Evolutionary conservation across 768 basidiomycete species (phyloP).

Genomic region (Podaxis carcinomalis): DNA sequence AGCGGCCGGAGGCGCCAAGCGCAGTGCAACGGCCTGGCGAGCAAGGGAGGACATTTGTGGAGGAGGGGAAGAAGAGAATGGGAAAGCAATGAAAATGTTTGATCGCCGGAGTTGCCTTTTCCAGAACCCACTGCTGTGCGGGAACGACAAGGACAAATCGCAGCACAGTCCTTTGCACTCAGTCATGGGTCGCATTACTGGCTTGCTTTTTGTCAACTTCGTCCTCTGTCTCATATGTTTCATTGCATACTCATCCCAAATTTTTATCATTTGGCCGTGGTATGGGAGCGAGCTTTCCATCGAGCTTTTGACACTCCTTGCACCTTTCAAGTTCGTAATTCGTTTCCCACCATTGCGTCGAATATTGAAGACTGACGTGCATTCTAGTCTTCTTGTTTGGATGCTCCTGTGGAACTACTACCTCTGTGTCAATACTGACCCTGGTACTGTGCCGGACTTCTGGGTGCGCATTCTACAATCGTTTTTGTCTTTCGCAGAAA

Average conservation of each 20-base stretch:
- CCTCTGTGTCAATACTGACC: conserved; percentile 77
- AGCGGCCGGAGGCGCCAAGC: background rate
- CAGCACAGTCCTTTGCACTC: background rate
- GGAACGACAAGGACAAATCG: background rate
- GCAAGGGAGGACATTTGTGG: background rate
- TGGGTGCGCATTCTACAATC: conserved; percentile 56
- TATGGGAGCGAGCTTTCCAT: conserved; percentile 73
- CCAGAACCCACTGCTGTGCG: background rate
- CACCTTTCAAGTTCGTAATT: conserved; percentile 83
- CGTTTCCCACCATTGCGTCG: too few species aligned
- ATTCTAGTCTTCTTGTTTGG: conserved; percentile 61
- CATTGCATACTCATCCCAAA: conserved; percentile 85
- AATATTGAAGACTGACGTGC: background rate
- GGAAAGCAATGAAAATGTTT: background rate
- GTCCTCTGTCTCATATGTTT: conserved; percentile 77
- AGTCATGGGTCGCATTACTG: conserved; percentile 20
- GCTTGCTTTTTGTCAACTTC: conserved; percentile 60
- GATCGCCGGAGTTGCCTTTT: conserved; percentile 7
- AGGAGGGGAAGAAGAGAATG: background rate
- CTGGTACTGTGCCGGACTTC: conserved; percentile 71
- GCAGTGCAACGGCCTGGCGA: background rate
- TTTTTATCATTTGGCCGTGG: conserved; percentile 91
- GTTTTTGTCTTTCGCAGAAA: background rate
- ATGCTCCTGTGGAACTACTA: conserved; percentile 88
- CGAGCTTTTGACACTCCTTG: conserved; percentile 69